Evolutionary conservation across 2,329 filamentous ascomycete species (phyloP).

Genomic region (Diaporthe vexans): DNA sequence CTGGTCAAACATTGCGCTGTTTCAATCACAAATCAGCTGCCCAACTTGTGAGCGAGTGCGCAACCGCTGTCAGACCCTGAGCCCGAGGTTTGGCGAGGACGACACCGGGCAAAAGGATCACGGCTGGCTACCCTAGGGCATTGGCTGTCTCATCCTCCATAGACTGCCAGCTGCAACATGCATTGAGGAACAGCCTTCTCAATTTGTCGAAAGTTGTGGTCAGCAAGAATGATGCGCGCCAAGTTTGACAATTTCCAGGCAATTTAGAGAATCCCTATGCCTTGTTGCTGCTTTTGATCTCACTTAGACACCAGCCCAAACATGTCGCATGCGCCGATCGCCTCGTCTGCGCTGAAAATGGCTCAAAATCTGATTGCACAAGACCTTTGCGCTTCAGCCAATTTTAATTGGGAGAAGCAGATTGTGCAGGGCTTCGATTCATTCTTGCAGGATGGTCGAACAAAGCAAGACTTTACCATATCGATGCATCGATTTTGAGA

Average conservation of each 20-base stretch:
- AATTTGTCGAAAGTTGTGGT: neutral
- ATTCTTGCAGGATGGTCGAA: neutral
- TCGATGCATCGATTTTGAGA: neutral
- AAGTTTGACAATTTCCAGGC: conserved; percentile 1
- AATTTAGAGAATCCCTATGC: neutral
- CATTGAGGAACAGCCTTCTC: neutral
- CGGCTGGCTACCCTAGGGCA: neutral
- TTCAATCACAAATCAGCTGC: conserved; percentile 21
- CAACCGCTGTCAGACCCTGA: neutral
- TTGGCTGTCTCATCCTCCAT: neutral
- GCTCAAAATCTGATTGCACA: neutral
- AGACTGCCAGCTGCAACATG: neutral
- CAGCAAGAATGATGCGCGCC: neutral
- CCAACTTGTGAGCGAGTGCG: neutral
- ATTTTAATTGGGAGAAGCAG: neutral
- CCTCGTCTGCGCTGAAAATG: neutral
- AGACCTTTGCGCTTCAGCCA: neutral
- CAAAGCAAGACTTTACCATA: neutral
- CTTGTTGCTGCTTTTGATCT: conserved; percentile 18
- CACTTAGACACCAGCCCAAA: neutral
- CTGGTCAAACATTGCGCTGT: conserved; percentile 14
- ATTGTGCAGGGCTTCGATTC: neutral
- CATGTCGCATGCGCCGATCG: neutral
- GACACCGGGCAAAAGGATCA: neutral
- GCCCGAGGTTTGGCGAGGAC: neutral